Base-by-base conservation (phyloP, 192 early-diverging fungal species). In the Bifiguratus adelaidae region DNA sequence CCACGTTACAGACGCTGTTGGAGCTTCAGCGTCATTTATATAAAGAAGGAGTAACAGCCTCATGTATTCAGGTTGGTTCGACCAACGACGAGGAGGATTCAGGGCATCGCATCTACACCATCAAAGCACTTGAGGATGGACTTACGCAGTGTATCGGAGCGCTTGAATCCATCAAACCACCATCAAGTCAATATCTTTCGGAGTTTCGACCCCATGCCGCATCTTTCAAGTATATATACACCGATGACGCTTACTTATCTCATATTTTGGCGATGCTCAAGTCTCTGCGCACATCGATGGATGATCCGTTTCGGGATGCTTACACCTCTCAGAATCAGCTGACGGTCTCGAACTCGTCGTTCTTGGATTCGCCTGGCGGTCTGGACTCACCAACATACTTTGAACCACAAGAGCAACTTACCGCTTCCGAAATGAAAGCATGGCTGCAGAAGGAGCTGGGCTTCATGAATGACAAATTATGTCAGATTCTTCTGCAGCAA, bases 241-340 rank as follows among this genome's bases (percentile, higher is more conserved):
- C 57, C 11, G 61, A 60, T 40, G 63, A 67, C 20, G 44, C 44
- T 2, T 78, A 75, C 21, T 55, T 74, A 43, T 52, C 58, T 13
- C 73, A 78, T 58, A 41, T 78, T 21, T 55, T 60, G 1, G 65
- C 70, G 3, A 42, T 72, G 34, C 60, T 72, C 37, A 65, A 65
- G 13, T 49, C 27, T 16, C 32, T 51, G 15, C 13, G 53, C 5
- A 36, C 41, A n/a, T 52, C 53, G 4, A 43, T 21, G n/a, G 48
- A 40, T 22, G 44, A 52, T 41, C n/a, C n/a, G n/a, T n/a, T n/a
- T n/a, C n/a, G n/a, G n/a, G n/a, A n/a, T n/a, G n/a, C n/a, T n/a
- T n/a, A n/a, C n/a, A n/a, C n/a, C n/a, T 29, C 48, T 2, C 25
- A 44, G 21, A 49, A 53, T 20, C 47, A 47, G 20, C 19, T 62